A percentile compares a stretch with the other conserved stretches of the same genome.
Conservation (phyloP, 208 protist species). For the Trypanosoma melophagium region DNA sequence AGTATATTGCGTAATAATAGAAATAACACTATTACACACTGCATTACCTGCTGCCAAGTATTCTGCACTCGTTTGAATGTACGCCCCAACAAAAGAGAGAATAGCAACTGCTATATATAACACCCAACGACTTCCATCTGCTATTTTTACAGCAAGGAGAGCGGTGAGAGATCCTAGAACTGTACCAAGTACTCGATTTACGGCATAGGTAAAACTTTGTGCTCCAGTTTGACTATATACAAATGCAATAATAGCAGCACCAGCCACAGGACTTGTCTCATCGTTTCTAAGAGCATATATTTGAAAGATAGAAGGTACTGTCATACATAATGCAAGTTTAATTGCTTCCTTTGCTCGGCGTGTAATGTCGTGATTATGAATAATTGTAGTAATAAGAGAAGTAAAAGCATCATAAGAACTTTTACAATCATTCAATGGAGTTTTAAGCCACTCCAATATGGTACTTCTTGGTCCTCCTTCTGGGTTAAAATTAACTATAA, state of each 20-base stretch:
- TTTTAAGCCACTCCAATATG: slow-evolving; percentile 45
- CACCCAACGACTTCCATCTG: slow-evolving; percentile 47
- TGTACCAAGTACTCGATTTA: slow-evolving; percentile 82
- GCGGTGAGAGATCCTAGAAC: slow-evolving; percentile 77
- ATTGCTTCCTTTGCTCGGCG: slow-evolving; percentile 88
- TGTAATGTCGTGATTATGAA: slow-evolving; percentile 60
- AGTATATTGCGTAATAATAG: slow-evolving; percentile 83
- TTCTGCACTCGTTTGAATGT: slow-evolving; percentile 78
- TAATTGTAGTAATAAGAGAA: slow-evolving; percentile 49
- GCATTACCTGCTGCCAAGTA: slow-evolving; percentile 88
- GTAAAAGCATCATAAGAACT: slow-evolving; percentile 60
- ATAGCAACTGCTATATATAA: slow-evolving; percentile 77
- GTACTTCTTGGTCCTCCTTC: slow-evolving; percentile 46
- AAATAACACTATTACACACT: slow-evolving; percentile 86
- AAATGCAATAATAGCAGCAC: slow-evolving; percentile 86
- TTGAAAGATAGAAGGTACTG: slow-evolving; percentile 83
- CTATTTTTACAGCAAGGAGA: slow-evolving; percentile 72
- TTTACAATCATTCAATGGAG: slow-evolving; percentile 61
- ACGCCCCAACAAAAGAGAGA: slow-evolving; percentile 81
- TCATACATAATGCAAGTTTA: slow-evolving; percentile 89
- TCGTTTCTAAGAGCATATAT: slow-evolving; percentile 79
- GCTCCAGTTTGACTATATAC: slow-evolving; percentile 85
- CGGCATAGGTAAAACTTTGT: slow-evolving; percentile 90
- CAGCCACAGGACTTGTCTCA: slow-evolving; percentile 75
- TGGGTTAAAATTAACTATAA: slow-evolving; percentile 72